Evolutionary conservation across 2,329 filamentous ascomycete species (phyloP), one percentile per base, ranked within the genome.

Genomic region (Aspergillus felis): DNA sequence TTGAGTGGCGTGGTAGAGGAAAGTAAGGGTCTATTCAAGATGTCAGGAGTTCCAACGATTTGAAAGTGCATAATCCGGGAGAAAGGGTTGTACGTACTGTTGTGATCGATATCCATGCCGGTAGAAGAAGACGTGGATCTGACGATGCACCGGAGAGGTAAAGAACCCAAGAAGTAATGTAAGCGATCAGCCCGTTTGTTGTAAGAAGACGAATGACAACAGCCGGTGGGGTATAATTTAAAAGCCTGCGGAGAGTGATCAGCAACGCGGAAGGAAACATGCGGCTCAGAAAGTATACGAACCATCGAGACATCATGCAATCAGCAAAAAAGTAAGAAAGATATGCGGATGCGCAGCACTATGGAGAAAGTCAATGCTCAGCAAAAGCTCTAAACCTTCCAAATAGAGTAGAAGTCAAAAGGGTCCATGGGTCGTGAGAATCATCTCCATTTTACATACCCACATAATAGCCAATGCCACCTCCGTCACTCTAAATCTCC

Each of bases 261-360:
- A 51, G 5, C 32, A 50, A 4, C 49, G 4, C 35, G 47, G 46
- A 50, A 12, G n/a, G 32, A 51, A 22, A 6, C n/a, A 54, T 32
- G 14, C n/a, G 48, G 44, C 14, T 5, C 12, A 32, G 29, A 35
- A 44, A 12, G 42, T 32, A 20, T 47, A 75, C 81, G 48, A 69
- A 90, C 88, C 89, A 92, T 75, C 90, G 81, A 60, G 88, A 91
- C 89, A 92, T 92, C 67, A 92, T 83, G 74, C 89, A 91, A 75
- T 92, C 89, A 57, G 88, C 90, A 71, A 92, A 92, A 78, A 91
- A 90, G 74, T 91, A 92, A 52, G 88, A 89, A 59, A 92, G 82
- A 73, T 91, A 91, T 54, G 87, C 89, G 22, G 88, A 90, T 57
- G 88, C 87, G 68, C 84, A 86, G 76, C 88, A 91, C 89, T 91